phyloP scores from a whole-genome alignment of 1,284 basidiomycete species.

The Microbotryum silenes-acaulis region DNA sequence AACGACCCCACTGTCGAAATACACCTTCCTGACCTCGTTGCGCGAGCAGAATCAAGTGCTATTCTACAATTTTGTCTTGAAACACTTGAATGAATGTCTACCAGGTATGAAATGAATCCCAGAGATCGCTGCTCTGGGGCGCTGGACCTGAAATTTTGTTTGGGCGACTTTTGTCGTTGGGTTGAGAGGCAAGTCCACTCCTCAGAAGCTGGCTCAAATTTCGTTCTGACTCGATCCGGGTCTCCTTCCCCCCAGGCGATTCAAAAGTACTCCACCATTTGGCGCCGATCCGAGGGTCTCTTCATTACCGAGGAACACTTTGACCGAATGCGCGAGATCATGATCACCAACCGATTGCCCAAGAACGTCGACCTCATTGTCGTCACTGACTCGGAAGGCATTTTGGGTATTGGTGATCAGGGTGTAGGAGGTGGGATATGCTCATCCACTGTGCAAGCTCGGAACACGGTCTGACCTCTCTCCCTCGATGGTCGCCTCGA shows the following conservation, averaged over 20 bases:
- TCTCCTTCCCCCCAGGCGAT: conserved; percentile 52
- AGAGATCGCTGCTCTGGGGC: no score
- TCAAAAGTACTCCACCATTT: conserved; percentile 68
- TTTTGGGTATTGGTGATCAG: conserved; percentile 57
- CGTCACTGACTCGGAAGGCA: conserved; percentile 73
- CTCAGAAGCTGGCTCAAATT: no score
- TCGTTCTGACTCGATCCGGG: no score
- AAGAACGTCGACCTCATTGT: conserved; percentile 59
- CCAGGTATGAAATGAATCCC: conserved; percentile 45
- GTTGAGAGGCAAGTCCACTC: neutral
- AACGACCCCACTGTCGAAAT: conserved; percentile 33
- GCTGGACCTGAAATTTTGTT: no score
- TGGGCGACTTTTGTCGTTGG: neutral
- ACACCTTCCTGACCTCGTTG: conserved; percentile 47
- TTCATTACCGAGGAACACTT: conserved; percentile 58
- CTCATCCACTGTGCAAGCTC: neutral
- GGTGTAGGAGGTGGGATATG: conserved; percentile 35
- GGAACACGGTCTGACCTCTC: conserved; percentile 48
- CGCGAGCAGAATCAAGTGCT: conserved; percentile 50
- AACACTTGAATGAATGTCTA: conserved; percentile 62
- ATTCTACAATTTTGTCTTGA: conserved; percentile 57
- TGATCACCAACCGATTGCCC: conserved; percentile 37
- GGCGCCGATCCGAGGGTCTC: conserved; percentile 62
- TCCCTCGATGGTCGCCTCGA: conserved; percentile 1
- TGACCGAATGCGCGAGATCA: conserved; percentile 53